Percentiles rank a stretch among this genome's conserved stretches.
phyloP scores from a whole-genome alignment of 352 stramenopile species.

The Globisporangium barbulae region DNA sequence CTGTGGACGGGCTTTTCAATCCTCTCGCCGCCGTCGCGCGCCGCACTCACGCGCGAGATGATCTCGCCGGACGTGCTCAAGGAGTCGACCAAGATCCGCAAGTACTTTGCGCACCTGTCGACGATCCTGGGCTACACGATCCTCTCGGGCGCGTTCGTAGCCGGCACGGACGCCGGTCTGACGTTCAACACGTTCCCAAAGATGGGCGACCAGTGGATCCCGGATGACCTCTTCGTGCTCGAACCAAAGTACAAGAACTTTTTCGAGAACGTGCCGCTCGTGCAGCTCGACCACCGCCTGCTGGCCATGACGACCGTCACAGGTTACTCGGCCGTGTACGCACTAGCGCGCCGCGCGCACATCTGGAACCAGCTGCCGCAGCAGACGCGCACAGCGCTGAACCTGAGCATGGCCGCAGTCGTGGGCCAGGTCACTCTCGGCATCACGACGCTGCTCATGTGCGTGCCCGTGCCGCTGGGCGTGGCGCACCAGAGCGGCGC shows the following conservation, averaged over 20 bases:
- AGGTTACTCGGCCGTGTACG: constrained; percentile 68
- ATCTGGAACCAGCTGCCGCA: constrained; percentile 87
- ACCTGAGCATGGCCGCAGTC: constrained; percentile 71
- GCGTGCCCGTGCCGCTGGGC: constrained; percentile 95
- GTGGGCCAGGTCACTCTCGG: constrained; percentile 91
- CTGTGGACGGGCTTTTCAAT: constrained; percentile 94
- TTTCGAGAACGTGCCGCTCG: constrained; percentile 97
- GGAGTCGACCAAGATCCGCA: constrained; percentile 58
- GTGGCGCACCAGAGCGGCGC: constrained; percentile 96
- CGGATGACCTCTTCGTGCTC: constrained; percentile 89
- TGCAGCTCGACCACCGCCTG: constrained; percentile 96
- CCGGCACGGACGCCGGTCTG: constrained; percentile 97
- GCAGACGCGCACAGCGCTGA: constrained; percentile 70
- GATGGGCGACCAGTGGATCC: constrained; percentile 95
- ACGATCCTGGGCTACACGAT: constrained; percentile 80
- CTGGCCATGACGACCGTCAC: constrained; percentile 90
- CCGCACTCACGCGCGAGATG: constrained; percentile 65
- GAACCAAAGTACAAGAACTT: constrained; percentile 94
- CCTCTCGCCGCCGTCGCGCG: constrained; percentile 68
- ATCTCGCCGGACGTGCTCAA: constrained; percentile 77
- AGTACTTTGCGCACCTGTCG: constrained; percentile 54
- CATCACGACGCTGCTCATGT: constrained; percentile 96
- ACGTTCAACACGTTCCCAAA: constrained; percentile 98
- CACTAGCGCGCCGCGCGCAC: constrained; percentile 58
- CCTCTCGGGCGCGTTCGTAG: constrained; percentile 93